Conservation (phyloP, 257 asterid genomes). For the Verbascum thapsus region DNA sequence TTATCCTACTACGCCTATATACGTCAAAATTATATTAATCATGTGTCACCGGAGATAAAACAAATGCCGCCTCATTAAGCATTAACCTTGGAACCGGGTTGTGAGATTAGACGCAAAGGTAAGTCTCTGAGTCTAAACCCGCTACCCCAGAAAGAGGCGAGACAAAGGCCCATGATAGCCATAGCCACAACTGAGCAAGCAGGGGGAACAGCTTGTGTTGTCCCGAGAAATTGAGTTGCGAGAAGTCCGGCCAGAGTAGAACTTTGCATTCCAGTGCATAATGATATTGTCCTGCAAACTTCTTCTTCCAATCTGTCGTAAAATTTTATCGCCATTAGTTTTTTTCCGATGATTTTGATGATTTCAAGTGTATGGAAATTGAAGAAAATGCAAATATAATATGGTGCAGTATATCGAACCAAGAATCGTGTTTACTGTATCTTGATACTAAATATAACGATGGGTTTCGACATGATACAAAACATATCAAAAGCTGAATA, state of each 20-base stretch:
- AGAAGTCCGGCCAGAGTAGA: constrained; percentile 95
- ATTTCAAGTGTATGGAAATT: neutral
- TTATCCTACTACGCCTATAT: constrained; percentile 31
- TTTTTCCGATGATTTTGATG: neutral
- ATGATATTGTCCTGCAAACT: constrained; percentile 76
- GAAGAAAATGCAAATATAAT: no score
- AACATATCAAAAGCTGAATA: neutral
- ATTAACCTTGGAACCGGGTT: constrained; percentile 43
- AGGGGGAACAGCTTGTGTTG: constrained; percentile 89
- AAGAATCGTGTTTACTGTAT: neutral
- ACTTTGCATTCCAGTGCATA: constrained; percentile 98
- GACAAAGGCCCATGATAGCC: constrained; percentile 98
- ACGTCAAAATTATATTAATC: constrained; percentile 13
- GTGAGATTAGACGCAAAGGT: constrained; percentile 40
- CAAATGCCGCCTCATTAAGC: constrained; percentile 33
- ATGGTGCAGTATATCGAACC: constrained; percentile 1
- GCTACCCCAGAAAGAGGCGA: constrained; percentile 96
- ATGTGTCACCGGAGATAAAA: neutral
- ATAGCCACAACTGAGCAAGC: constrained; percentile 95
- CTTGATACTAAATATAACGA: neutral
- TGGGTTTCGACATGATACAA: no score
- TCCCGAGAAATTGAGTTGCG: constrained; percentile 83
- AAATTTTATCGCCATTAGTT: neutral
- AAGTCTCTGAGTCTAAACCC: constrained; percentile 71
- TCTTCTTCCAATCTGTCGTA: constrained; percentile 78